Conservation (phyloP, 2,329 filamentous ascomycete genomes). For the Pestalotiopsis fici region DNA sequence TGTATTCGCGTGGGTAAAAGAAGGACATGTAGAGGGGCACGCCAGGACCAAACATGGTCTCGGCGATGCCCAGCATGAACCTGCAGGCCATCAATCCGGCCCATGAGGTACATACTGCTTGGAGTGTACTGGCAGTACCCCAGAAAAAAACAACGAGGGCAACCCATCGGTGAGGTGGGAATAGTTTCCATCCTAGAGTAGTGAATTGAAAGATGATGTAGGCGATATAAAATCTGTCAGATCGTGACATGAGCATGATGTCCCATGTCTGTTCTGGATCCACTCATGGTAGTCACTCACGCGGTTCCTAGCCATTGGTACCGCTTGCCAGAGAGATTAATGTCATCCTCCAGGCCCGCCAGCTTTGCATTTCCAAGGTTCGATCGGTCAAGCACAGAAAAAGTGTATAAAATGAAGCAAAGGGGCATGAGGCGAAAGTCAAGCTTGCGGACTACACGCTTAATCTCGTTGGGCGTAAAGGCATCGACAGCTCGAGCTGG, state of each 20-base stretch:
- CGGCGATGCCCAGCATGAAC: constrained; percentile 42
- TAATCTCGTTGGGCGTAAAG: not conserved
- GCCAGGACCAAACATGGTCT: constrained; percentile 35
- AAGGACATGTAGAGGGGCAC: constrained; percentile 48
- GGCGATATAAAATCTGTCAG: not conserved
- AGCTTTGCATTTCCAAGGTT: constrained; percentile 28
- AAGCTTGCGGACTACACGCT: constrained; percentile 11
- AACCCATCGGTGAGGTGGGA: constrained; percentile 35
- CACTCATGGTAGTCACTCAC: constrained; percentile 18
- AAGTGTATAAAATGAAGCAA: constrained; percentile 27
- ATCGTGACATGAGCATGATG: not conserved
- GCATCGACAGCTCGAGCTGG: not conserved
- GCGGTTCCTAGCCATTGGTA: constrained; percentile 26
- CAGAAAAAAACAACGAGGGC: constrained; percentile 42
- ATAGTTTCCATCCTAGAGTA: constrained; percentile 18
- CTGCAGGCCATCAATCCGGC: constrained; percentile 40
- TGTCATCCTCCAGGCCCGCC: constrained; percentile 28
- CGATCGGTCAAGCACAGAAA: constrained; percentile 31
- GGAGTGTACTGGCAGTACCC: constrained; percentile 42
- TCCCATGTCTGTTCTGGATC: not conserved
- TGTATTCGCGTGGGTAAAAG: constrained; percentile 59
- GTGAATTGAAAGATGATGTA: constrained; percentile 17
- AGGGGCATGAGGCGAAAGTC: constrained; percentile 22
- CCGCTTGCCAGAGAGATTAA: constrained; percentile 22
- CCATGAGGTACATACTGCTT: constrained; percentile 37